phyloP scores from a whole-genome alignment of 2,329 filamentous ascomycete species.

The Penicillium sp. region DNA sequence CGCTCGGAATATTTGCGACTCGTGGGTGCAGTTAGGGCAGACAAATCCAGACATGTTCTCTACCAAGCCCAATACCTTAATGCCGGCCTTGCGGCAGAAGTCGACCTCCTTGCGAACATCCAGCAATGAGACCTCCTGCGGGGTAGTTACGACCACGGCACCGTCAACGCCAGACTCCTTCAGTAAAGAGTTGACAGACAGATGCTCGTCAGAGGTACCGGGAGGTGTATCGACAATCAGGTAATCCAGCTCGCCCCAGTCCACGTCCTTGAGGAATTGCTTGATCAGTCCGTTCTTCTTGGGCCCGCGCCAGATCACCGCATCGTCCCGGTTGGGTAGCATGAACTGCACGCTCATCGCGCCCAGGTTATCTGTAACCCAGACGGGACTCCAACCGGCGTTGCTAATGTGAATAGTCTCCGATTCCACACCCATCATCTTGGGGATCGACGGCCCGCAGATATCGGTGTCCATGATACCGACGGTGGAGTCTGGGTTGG shows the following conservation, averaged over 20 bases:
- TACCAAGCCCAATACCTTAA: conserved; percentile 81
- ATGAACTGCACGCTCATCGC: conserved; percentile 99
- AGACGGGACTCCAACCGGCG: conserved; percentile 90
- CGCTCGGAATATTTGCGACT: conserved; percentile 80
- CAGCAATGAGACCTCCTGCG: conserved; percentile 87
- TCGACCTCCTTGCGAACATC: conserved; percentile 98
- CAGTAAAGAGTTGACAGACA: conserved; percentile 88
- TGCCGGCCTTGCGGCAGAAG: conserved; percentile 93
- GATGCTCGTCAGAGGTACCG: conserved; percentile 90
- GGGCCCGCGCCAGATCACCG: conserved; percentile 93
- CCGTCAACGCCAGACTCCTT: conserved; percentile 91
- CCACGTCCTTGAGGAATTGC: conserved; percentile 95
- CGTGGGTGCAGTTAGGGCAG: conserved; percentile 83
- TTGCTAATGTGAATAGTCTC: conserved; percentile 91
- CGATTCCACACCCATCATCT: conserved; percentile 96
- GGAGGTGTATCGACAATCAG: conserved; percentile 93
- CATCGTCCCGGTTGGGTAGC: conserved; percentile 89
- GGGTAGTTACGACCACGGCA: conserved; percentile 88
- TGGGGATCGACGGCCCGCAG: conserved; percentile 91
- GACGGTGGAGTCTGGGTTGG: conserved; percentile 73
- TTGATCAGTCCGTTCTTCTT: conserved; percentile 99
- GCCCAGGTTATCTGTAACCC: conserved; percentile 88
- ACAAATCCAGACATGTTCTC: conserved; percentile 99
- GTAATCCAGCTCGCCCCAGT: conserved; percentile 95
- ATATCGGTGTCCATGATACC: conserved; percentile 99